Conservation (phyloP, 2,329 filamentous ascomycete genomes). For the Colletotrichum coccodes region DNA sequence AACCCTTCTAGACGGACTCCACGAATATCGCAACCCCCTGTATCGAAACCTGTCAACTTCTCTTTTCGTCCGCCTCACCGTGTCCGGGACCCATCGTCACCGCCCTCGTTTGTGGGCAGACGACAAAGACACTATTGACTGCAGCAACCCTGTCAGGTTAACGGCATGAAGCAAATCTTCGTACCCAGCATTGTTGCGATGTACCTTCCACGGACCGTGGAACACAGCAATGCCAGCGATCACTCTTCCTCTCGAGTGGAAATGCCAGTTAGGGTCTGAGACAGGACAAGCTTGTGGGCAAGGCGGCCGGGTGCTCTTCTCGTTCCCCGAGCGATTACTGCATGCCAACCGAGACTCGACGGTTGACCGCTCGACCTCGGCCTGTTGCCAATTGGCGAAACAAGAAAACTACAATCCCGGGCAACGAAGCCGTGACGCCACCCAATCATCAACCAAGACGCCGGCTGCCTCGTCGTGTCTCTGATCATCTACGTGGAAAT, state of each 20-base stretch:
- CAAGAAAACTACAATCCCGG: constrained; percentile 10
- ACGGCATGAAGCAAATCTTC: neutral
- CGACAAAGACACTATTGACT: constrained; percentile 5
- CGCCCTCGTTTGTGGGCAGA: constrained; percentile 4
- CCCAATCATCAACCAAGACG: neutral
- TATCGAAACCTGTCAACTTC: constrained; percentile 4
- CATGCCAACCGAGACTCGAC: neutral
- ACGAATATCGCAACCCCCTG: constrained; percentile 8
- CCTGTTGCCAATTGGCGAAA: neutral
- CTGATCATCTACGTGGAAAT: neutral
- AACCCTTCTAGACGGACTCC: constrained; percentile 20
- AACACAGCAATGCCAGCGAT: neutral
- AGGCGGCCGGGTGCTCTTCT: neutral
- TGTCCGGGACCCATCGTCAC: constrained; percentile 16
- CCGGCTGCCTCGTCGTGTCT: constrained; percentile 5
- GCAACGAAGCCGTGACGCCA: neutral
- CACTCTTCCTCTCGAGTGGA: constrained; percentile 5
- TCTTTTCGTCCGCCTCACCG: constrained; percentile 3
- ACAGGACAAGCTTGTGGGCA: neutral
- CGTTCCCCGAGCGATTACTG: neutral
- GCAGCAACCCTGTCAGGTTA: constrained; percentile 10
- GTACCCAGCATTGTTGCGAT: neutral
- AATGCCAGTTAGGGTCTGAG: constrained; percentile 4
- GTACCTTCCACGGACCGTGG: neutral
- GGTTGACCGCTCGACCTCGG: constrained; percentile 6